Conservation (phyloP, 2,329 filamentous ascomycete genomes). For the Pseudogymnoascus sp. region DNA sequence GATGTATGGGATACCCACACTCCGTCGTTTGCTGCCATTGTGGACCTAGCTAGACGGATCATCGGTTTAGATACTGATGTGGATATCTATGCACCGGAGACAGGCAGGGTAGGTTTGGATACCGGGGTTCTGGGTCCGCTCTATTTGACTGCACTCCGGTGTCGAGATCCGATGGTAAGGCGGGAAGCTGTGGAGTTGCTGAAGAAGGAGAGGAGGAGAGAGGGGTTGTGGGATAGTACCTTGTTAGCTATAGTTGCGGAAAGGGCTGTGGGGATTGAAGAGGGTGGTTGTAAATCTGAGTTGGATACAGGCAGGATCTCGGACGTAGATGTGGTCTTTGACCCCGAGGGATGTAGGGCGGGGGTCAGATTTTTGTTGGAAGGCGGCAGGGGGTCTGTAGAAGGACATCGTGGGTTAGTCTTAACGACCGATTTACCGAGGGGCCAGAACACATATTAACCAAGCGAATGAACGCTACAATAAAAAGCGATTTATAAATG, state of each 20-base stretch:
- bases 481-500: too few species aligned
- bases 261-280: constrained; percentile 14
- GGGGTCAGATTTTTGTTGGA: background rate
- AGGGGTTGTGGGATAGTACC: constrained; percentile 54
- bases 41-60: background rate
- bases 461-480: too few species aligned
- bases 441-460: too few species aligned
- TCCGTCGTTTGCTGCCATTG: background rate
- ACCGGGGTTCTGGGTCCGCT: constrained; percentile 54
- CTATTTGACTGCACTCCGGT: constrained; percentile 55
- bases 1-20: background rate
- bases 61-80: background rate
- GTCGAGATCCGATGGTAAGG: constrained; percentile 45
- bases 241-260: constrained; percentile 8
- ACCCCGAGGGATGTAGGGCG: background rate
- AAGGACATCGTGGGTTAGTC: background rate
- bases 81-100: background rate
- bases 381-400: background rate
- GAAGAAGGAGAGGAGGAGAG: constrained; percentile 49
- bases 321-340: background rate
- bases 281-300: background rate
- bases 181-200: constrained; percentile 52
- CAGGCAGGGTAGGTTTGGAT: constrained; percentile 27
- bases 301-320: background rate
- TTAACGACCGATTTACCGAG: too few species aligned